Base-by-base conservation (phyloP, 2,329 filamentous ascomycete genomes). In the Lachnellula hyalina region DNA sequence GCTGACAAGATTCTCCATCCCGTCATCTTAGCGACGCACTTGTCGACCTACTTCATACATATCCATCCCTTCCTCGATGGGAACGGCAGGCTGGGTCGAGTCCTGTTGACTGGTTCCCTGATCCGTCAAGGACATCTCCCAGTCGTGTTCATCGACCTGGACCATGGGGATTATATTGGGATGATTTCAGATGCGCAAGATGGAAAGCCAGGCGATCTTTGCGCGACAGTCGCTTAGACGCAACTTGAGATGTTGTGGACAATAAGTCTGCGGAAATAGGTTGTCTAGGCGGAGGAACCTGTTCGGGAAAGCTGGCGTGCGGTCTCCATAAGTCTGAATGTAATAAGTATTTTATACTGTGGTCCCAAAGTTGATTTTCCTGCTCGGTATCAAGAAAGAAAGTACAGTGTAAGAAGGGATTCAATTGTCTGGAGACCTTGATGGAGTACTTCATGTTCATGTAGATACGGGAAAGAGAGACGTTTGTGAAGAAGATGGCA, bases 21-120 rank as follows among this genome's bases (percentile, higher is more conserved):
- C 11, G 47, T 67, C 14, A 49, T 67, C 45, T 47, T 47, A 47
- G 45, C 45, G 45, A 47, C 45, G 35, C 45, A 47, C 3, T 47
- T 47, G 25, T 47, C 25, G 4, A 47, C 2, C 25, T 47, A 47
- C 45, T 47, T 47, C 35, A 1, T 47, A 6, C 25, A 54, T 25
- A 52, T 65, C 45, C 56, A 66, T 47, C 64, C 63, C 34, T 65
- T 66, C 45, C 46, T 56, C 21, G 58, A 66, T 52, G 62, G 62
- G 7, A 65, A 65, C 15, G 64, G 62, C 14, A 56, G 63, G 23
- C 40, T 58, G 42, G 57, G 54, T 28, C 54, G 62, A 17, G 57
- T 63, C 51, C 23, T 64, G 17, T 57, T 61, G 57, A 63, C 64
- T n/a, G 62, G 63, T 45, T 62, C 63, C 44, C 25, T 67, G 49